Base-by-base conservation (phyloP, 2,329 filamentous ascomycete genomes). In the Botrytis cinerea region DNA sequence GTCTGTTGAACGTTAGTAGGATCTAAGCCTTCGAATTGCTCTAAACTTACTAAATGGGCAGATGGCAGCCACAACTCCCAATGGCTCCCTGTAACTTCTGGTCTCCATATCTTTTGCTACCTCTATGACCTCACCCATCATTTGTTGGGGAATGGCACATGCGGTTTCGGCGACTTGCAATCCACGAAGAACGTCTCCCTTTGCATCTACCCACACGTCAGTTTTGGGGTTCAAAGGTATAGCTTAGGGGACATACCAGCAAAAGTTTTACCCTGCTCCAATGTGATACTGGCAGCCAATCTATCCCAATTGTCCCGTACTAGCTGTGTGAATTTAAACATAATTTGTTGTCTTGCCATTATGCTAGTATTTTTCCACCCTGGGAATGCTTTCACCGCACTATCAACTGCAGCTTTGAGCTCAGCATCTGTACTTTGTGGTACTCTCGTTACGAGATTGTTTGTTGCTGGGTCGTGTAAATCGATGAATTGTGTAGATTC, bases 101-200 rank as follows among this genome's bases (percentile, higher is more conserved):
- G 93, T 96, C 86, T 96, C 93, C 93, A 96, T 96, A 80, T 96
- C 93, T 86, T 93, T 95, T 72, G 93, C 89, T 20, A 96, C 93
- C 85, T 96, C 93, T 48, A 96, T 86, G 62, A 96, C 87, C 84
- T 96, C 93, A 57, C 93, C 93, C 82, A 93, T 93, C 82, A 96
- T 87, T 81, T 95, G 89, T 78, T 93, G 93, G 0, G 93, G 92
- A 72, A 94, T 94, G 67, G 87, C 92, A 80, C 93, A 93, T 35
- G 93, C 91, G 10, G 92, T 92, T 86, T 96, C 93, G 4, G 93
- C 93, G 40, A 96, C 93, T 85, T 96, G 93, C 74, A 96, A 86
- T 64, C 93, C 93, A 78, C 93, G 88, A 69, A 95, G 87, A 35
- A 96, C 93, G 82, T 96, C 93, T 62, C 93, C 93, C 82, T 87